Base-by-base conservation (phyloP, 2,329 filamentous ascomycete genomes). In the Lachnum nothofagi region DNA sequence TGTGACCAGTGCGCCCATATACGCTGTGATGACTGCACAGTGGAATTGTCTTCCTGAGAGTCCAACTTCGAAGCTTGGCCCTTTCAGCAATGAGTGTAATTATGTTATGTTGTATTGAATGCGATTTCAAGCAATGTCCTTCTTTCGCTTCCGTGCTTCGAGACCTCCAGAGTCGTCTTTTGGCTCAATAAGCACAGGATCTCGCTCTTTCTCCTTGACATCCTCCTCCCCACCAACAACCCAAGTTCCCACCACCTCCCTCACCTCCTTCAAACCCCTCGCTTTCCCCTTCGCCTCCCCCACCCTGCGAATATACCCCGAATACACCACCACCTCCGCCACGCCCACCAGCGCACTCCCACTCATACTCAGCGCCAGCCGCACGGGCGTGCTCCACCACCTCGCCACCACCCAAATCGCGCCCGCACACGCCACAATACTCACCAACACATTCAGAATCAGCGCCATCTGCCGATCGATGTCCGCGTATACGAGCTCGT, bases 401-500 rank as follows among this genome's bases (percentile, higher is more conserved):
- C 82, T 75, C 1, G 85, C 85, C 14, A 78, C 77, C n/a, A 90
- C 75, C 88, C 87, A 93, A 27, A 93, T 77, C 6, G 86, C 87
- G 2, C 78, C 82, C 2, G 82, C 85, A 43, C 86, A 86, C 38
- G 91, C 88, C 2, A 91, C 72, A 45, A 96, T 86, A 44, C 88
- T 95, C 45, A 95, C 75, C 33, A 96, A 71, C 43, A 97, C 89
- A 66, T 97, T 98, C 61, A 95, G 76, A 44, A 97, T 89, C 6
- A 97, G 74, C 35, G 86, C 83, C 48, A 93, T 71, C 62, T 93
- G 88, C n/a, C 86, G 77, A 64, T 91, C 85, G 1, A 93, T 75
- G 52, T 93, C 87, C 29, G 79, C 77, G 55, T 83, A 83, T 2
- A 82, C 83, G 2, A 86, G 70, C 2, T 85, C 82, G 53, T 88